phyloP scores from a whole-genome alignment of 192 early-diverging fungal genomes.

The Coemansia sp. region DNA sequence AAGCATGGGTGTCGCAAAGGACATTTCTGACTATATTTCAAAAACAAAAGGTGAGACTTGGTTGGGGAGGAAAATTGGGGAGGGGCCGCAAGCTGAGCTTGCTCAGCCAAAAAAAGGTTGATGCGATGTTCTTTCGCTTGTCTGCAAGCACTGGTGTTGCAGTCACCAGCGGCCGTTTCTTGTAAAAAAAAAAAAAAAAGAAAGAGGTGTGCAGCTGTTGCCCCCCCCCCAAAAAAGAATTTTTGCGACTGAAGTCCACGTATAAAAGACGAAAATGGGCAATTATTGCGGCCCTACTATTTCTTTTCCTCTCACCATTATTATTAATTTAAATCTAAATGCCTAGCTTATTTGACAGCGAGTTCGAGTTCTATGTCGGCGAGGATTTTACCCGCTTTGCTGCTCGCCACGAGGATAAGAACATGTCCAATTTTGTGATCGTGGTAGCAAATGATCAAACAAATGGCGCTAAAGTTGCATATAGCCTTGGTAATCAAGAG shows the following conservation, averaged over 20 bases:
- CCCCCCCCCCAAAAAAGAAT: slow-evolving; percentile 12
- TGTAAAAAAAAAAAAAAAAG: no score
- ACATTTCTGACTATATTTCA: no score
- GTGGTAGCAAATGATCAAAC: not conserved
- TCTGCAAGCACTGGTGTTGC: no score
- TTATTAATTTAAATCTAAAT: not conserved
- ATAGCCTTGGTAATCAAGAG: not conserved
- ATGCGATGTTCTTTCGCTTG: no score
- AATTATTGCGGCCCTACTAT: not conserved
- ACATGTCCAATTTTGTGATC: not conserved
- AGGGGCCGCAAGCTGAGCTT: no score
- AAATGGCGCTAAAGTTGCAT: not conserved
- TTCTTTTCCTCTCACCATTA: not conserved
- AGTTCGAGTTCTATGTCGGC: not conserved
- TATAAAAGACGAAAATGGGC: not conserved
- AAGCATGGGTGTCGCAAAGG: no score
- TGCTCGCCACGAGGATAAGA: no score
- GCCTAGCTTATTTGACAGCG: not conserved
- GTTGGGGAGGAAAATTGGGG: no score
- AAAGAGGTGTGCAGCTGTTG: not conserved
- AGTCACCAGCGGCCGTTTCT: no score
- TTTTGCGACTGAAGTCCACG: no score
- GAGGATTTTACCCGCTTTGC: not conserved
- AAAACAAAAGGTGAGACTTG: no score
- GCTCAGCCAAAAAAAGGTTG: no score